Base-by-base conservation (phyloP, 805 yeast species). In the Candida methanosorbosa region DNA sequence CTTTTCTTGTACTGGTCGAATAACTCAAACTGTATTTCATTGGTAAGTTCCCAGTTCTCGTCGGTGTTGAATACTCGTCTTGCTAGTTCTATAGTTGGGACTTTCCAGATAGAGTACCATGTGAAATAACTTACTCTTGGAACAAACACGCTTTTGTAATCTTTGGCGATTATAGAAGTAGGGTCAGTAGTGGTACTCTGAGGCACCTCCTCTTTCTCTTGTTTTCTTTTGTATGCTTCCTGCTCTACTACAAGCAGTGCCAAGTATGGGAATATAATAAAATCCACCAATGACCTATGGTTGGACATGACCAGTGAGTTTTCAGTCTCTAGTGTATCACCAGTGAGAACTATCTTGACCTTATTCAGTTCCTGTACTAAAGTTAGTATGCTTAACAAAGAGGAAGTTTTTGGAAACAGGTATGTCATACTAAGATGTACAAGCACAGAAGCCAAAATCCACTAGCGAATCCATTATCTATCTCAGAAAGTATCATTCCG, bases 241-340 rank as follows among this genome's bases (percentile, higher is more conserved):
- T 43, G 36, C 14, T 34, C 42, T 11, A 32, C 16, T 13, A 54
- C 29, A 30, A 54, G 51, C 4, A 50, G 39, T 0, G 73, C 63
- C 31, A 72, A 45, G 35, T 57, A 58, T 2, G 65, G 63, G 23
- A 83, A 57, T 17, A 80, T 56, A 16, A 77, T 47, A 50, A 78
- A 75, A 52, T 86, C 95, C 12, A 75, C 70, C 8, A 80, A 45
- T 0, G 92, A 78, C 33, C 66, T 65, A 51, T 86, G 95, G 47
- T 85, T 86, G 33, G 73, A 56, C 7, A 59, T 49, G 26, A 59
- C 33, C 20, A 59, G 34, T 0, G 64, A 54, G 31, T 54, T 49
- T 34, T 68, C 68, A 21, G 55, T 47, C 37, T 60, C 61, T 32
- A 61, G 39, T 4, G 45, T 34, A 47, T 71, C 78, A 12, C 76